phyloP scores from a whole-genome alignment of 2,329 filamentous ascomycete genomes.

The Alternaria alternata region DNA sequence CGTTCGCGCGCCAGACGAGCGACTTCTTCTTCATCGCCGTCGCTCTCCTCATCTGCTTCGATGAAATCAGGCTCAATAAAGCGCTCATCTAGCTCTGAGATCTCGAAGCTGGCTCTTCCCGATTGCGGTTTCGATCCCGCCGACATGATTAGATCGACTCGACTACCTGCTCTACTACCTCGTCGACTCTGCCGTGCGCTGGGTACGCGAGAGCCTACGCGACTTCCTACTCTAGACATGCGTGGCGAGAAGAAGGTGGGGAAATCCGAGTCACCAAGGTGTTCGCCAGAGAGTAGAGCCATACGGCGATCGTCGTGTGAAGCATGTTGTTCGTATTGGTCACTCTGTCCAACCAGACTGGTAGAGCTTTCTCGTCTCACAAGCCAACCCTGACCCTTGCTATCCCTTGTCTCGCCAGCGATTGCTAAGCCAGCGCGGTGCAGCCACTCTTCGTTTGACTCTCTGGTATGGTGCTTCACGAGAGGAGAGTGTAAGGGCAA shows the following conservation, averaged over 20 bases:
- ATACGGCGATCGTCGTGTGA: slow-evolving; percentile 35
- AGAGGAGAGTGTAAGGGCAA: slow-evolving; percentile 36
- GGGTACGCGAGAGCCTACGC: slow-evolving; percentile 49
- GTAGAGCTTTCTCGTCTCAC: slow-evolving; percentile 64
- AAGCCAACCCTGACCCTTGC: slow-evolving; percentile 70
- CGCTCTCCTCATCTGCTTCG: slow-evolving; percentile 53
- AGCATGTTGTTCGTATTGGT: slow-evolving; percentile 43
- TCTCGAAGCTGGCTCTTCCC: slow-evolving; percentile 43
- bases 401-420: slow-evolving; percentile 64
- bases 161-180: slow-evolving; percentile 46
- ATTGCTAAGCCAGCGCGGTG: slow-evolving; percentile 66
- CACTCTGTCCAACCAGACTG: slow-evolving; percentile 55
- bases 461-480: slow-evolving; percentile 42
- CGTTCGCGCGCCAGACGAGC: slow-evolving; percentile 59
- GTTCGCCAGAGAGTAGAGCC: slow-evolving; percentile 45
- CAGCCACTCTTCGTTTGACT: slow-evolving; percentile 63
- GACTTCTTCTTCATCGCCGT: slow-evolving; percentile 62
- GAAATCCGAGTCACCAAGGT: slow-evolving; percentile 45
- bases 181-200: slow-evolving; percentile 51
- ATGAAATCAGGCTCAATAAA: slow-evolving; percentile 60
- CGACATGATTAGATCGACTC: slow-evolving; percentile 50
- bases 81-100: slow-evolving; percentile 33
- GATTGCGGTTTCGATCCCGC: slow-evolving; percentile 27
- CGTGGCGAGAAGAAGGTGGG: slow-evolving; percentile 41
- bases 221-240: slow-evolving; percentile 44